Evolutionary conservation across 2,329 filamentous ascomycete genomes (phyloP).

Genomic region (Calonectria hawksworthii): DNA sequence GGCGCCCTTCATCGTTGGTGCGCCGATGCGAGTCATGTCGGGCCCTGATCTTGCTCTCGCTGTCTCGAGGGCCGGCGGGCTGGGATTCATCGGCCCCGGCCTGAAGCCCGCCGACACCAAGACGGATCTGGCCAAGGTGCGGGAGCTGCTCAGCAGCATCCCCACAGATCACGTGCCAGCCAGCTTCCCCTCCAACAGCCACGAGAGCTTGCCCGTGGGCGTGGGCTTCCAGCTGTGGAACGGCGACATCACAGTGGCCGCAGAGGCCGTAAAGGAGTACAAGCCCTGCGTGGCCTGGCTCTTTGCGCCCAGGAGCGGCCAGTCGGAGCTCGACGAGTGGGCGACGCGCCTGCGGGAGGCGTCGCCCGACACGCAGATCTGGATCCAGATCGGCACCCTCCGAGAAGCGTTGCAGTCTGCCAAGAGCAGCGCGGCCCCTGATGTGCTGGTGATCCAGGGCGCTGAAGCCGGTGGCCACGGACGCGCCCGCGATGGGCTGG

Average conservation of each 20-base stretch:
- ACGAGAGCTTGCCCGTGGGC: slow-evolving; percentile 56
- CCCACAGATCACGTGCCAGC: slow-evolving; percentile 9
- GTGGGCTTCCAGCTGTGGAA: slow-evolving; percentile 62
- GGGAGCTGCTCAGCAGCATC: slow-evolving; percentile 39
- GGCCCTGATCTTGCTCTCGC: slow-evolving; percentile 69
- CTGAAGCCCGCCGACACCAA: slow-evolving; percentile 50
- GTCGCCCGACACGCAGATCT: slow-evolving; percentile 60
- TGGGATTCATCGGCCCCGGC: slow-evolving; percentile 64
- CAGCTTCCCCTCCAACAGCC: slow-evolving; percentile 22
- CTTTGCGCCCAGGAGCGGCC: slow-evolving; percentile 53
- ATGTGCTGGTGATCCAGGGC: slow-evolving; percentile 67
- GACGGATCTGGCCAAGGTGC: slow-evolving; percentile 48
- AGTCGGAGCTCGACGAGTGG: slow-evolving; percentile 59
- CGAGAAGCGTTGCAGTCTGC: slow-evolving; percentile 60
- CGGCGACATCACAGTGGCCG: slow-evolving; percentile 51
- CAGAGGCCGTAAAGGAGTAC: slow-evolving; percentile 47
- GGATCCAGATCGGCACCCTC: slow-evolving; percentile 67
- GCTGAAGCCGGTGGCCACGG: slow-evolving; percentile 69
- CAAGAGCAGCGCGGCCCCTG: slow-evolving; percentile 53
- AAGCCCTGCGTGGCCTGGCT: slow-evolving; percentile 61
- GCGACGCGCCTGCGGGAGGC: slow-evolving; percentile 56
- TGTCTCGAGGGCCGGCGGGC: slow-evolving; percentile 79
- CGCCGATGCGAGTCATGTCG: slow-evolving; percentile 78
- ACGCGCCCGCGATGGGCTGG: slow-evolving; percentile 56
- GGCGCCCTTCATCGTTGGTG: slow-evolving; percentile 67